Conservation (phyloP, 1,284 basidiomycete genomes). For the Irpex sp. region DNA sequence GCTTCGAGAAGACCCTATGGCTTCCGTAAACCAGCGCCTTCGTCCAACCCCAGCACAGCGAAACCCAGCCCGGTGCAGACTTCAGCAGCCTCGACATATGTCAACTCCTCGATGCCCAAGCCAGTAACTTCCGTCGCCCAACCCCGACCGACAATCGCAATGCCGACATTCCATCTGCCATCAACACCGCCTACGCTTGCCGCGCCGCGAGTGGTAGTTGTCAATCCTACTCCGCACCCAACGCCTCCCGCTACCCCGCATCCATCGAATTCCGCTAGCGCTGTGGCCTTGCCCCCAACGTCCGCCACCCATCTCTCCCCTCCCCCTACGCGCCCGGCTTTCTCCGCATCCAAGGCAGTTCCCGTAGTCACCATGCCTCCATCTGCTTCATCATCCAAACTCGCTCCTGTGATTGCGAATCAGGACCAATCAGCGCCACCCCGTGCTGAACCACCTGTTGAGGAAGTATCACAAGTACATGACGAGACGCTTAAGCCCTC, state of each 20-base stretch:
- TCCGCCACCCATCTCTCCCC: conserved; percentile 22
- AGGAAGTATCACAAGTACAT: conserved; percentile 9
- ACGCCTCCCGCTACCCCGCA: conserved; percentile 53
- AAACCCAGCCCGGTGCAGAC: conserved; percentile 12
- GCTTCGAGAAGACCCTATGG: neutral
- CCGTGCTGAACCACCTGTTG: conserved; percentile 4
- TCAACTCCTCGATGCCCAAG: neutral
- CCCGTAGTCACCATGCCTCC: conserved; percentile 6
- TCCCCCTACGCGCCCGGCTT: conserved; percentile 21
- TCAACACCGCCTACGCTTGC: conserved; percentile 23
- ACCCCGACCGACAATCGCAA: conserved; percentile 23
- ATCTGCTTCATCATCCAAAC: conserved; percentile 8
- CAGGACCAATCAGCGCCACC: conserved; percentile 5
- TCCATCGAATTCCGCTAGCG: conserved; percentile 15
- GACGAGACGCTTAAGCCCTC: conserved; percentile 33
- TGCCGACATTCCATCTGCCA: conserved; percentile 29
- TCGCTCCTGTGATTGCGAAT: conserved; percentile 3
- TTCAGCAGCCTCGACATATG: neutral
- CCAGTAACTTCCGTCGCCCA: conserved; percentile 13
- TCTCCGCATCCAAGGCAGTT: conserved; percentile 10
- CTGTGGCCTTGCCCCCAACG: conserved; percentile 13
- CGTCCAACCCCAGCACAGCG: conserved; percentile 10
- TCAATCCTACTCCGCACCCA: conserved; percentile 53
- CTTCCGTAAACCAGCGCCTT: conserved; percentile 5
- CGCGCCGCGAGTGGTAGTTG: conserved; percentile 48